Base-by-base conservation (phyloP, 2,329 filamentous ascomycete species). In the Colletotrichum orbiculare region DNA sequence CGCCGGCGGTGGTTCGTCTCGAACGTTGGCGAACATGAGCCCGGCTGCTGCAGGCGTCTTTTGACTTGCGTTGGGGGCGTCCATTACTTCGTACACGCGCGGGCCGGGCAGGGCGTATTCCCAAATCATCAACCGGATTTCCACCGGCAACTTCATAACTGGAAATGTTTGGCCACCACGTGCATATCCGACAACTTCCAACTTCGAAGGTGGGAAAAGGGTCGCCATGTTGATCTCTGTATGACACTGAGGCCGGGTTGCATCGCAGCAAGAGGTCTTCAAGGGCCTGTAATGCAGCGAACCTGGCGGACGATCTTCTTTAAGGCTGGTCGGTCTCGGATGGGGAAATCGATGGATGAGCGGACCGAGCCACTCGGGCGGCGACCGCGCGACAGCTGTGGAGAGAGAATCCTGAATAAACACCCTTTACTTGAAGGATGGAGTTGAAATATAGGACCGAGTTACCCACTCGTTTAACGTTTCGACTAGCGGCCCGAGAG, bases 51-150 rank as follows among this genome's bases (percentile, higher is more conserved):
- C 74, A 3, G 74, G 73, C 33, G 78, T 79, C 48, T 77, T 75
- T 42, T 78, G 76, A 56, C 73, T 75, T 11, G 80, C 75, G 66
- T 76, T 76, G 12, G 81, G 81, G 12, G 79, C 79, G 66, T 83
- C 81, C 64, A 83, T 73, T 9, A 83, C 76, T 68, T 83, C 81
- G 70, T 81, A 82, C 3, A 82, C 80, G 42, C 81, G 78, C 3
- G 77, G 66, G 41, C 81, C 79, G 1, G 81, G 81, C 38, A 83
- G 75, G 2, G 81, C 76, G 66, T 77, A 78, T 43, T 77, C 75
- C 81, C 81, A 83, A 61, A 83, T 78, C 73, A 81, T 78, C 65
- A 77, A 75, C 42, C 81, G 77, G 58, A 83, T 75, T 73, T 83
- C 81, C 17, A 77, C 71, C 35, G 81, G 81, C 8, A 83, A 75